phyloP scores from a whole-genome alignment of 352 stramenopile species.

The Phytophthora pseudosyringae region DNA sequence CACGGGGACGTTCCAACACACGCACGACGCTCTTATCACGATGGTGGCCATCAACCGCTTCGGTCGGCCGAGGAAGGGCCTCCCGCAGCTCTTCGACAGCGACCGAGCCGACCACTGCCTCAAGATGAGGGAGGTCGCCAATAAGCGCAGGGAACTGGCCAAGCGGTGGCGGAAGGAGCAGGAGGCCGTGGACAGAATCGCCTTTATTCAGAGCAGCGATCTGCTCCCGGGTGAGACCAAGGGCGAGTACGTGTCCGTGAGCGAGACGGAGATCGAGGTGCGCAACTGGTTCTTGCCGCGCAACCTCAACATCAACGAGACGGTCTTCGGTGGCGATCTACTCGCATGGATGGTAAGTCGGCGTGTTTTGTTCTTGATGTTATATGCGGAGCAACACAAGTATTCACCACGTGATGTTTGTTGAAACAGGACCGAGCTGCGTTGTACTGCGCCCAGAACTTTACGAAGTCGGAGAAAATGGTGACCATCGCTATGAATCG shows the following conservation, averaged over 20 bases:
- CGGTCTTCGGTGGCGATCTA: slow-evolving; percentile 71
- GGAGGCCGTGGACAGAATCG: slow-evolving; percentile 48
- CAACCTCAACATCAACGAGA: slow-evolving; percentile 77
- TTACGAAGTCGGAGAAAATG: slow-evolving; percentile 80
- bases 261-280: slow-evolving; percentile 70
- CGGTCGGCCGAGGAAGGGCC: slow-evolving; percentile 39
- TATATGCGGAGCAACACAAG: no score
- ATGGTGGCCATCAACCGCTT: slow-evolving; percentile 71
- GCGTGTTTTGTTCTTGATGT: background rate
- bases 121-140: slow-evolving; percentile 48
- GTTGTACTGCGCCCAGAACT: slow-evolving; percentile 73
- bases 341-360: slow-evolving; percentile 61
- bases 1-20: slow-evolving; percentile 52
- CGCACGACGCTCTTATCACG: slow-evolving; percentile 65
- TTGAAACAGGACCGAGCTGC: slow-evolving; percentile 58
- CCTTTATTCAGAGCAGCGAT: slow-evolving; percentile 40
- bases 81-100: slow-evolving; percentile 54
- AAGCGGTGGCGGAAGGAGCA: slow-evolving; percentile 53
- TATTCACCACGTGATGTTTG: background rate
- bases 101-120: slow-evolving; percentile 48
- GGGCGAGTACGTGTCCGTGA: slow-evolving; percentile 47
- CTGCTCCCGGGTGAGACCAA: slow-evolving; percentile 50
- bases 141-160: slow-evolving; percentile 47
- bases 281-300: slow-evolving; percentile 76
- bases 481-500: slow-evolving; percentile 82